Conservation (phyloP, 192 early-diverging fungal genomes). For the Oehlia diaphana region DNA sequence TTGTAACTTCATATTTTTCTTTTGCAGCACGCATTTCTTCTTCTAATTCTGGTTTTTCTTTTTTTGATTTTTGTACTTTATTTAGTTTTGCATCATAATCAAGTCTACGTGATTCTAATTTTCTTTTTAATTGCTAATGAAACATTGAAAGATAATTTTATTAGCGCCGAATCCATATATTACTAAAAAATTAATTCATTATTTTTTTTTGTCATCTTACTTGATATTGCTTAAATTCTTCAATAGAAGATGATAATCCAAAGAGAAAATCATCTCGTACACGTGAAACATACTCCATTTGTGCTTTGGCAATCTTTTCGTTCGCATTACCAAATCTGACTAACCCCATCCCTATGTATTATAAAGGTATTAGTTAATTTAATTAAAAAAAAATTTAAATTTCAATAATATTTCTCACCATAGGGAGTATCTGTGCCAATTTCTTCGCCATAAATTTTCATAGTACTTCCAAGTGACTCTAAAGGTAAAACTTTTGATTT, state of each 20-base stretch:
- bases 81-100: conserved; percentile 92
- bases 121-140: conserved; percentile 71
- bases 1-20: conserved; percentile 91
- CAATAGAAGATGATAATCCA: conserved; percentile 44
- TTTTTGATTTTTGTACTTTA: conserved; percentile 88
- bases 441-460: conserved; percentile 61
- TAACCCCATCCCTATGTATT: conserved; percentile 48
- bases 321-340: conserved; percentile 51
- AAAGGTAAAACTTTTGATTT: conserved; percentile 62
- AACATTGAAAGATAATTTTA: background rate
- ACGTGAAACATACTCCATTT: conserved; percentile 45
- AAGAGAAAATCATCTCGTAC: conserved; percentile 39
- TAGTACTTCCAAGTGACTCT: conserved; percentile 63
- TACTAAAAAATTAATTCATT: conserved; percentile 4
- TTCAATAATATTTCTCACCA: conserved; percentile 38
- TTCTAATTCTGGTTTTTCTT: conserved; percentile 87
- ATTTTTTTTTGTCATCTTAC: conserved; percentile 46
- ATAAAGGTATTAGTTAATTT: background rate
- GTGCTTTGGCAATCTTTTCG: conserved; percentile 44
- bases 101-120: conserved; percentile 82
- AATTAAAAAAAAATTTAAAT: conserved; percentile 9
- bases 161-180: background rate
- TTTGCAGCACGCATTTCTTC: conserved; percentile 89
- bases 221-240: conserved; percentile 52
- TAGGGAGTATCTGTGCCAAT: conserved; percentile 40